Evolutionary conservation across 2,329 filamentous ascomycete genomes (phyloP).

Genomic region (Aureobasidium uvarum): DNA sequence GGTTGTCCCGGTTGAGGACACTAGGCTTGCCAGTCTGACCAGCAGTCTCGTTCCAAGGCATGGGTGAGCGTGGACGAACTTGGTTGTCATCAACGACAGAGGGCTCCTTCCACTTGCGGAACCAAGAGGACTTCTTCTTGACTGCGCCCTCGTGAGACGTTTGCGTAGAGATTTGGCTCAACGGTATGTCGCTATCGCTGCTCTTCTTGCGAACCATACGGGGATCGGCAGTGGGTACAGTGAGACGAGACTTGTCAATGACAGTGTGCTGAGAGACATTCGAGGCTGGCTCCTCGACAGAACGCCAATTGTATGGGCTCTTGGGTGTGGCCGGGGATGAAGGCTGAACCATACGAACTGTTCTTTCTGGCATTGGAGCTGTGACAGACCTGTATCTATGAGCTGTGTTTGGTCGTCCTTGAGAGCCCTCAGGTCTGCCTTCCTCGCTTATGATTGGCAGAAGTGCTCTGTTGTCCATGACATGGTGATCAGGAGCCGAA

Average conservation of each 20-base stretch:
- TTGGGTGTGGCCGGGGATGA: conserved; percentile 52
- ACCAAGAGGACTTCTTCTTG: conserved; percentile 51
- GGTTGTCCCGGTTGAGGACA: conserved; percentile 36
- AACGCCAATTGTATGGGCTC: conserved; percentile 56
- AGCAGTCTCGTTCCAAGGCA: conserved; percentile 22
- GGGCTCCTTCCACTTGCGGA: conserved; percentile 33
- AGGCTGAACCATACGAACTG: conserved; percentile 58
- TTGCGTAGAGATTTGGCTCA: conserved; percentile 28
- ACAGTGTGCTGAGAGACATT: conserved; percentile 18
- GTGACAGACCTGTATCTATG: conserved; percentile 46
- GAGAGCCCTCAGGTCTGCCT: conserved; percentile 38
- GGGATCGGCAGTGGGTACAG: conserved; percentile 27
- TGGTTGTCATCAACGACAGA: conserved; percentile 15
- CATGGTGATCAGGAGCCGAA: conserved; percentile 47
- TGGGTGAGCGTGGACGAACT: neutral
- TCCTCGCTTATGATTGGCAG: conserved; percentile 56
- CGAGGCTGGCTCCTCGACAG: conserved; percentile 30
- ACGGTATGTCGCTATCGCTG: conserved; percentile 30
- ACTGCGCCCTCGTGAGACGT: conserved; percentile 27
- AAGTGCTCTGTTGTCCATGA: conserved; percentile 36
- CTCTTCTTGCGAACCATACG: conserved; percentile 28
- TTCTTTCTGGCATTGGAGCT: conserved; percentile 45
- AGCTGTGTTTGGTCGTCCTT: conserved; percentile 30
- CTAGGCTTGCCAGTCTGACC: conserved; percentile 31
- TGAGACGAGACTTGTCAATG: conserved; percentile 24